Conservation (phyloP, 1,284 basidiomycete species). For the Veloboletus limbatus region DNA sequence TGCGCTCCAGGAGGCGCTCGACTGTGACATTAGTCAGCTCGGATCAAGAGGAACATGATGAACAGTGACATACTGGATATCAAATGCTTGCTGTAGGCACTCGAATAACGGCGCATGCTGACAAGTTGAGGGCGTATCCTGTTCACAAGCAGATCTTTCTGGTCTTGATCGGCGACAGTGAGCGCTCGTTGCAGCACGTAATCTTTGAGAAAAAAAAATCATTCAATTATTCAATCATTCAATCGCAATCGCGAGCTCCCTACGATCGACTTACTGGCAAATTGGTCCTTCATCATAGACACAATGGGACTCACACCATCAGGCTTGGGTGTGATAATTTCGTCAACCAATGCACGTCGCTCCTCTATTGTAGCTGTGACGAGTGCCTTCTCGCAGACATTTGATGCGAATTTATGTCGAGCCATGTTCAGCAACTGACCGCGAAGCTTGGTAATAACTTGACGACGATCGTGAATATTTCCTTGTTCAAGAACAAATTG, state of each 20-base stretch:
- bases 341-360: constrained; percentile 71
- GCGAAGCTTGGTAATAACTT: constrained; percentile 71
- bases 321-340: constrained; percentile 68
- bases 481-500: constrained; percentile 92
- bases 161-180: constrained; percentile 66
- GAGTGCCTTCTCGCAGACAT: constrained; percentile 94
- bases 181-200: constrained; percentile 81
- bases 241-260: constrained; percentile 1
- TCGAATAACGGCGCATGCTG: constrained; percentile 69
- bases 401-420: constrained; percentile 94
- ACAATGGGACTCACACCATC: constrained; percentile 65
- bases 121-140: constrained; percentile 66
- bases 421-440: constrained; percentile 80
- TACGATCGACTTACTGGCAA: constrained; percentile 64
- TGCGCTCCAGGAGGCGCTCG: constrained; percentile 61
- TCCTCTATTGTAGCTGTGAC: constrained; percentile 61
- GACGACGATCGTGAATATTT: constrained; percentile 61
- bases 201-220: constrained; percentile 43
- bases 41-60: not conserved
- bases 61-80: constrained; percentile 59
- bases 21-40: constrained; percentile 40
- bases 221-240: too few relatives aligned
- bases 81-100: constrained; percentile 76
- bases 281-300: constrained; percentile 90
- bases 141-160: constrained; percentile 61